Percentiles rank a stretch among this genome's conserved stretches.
These are phyloP conservation scores for Torulaspora indica DNA, from an alignment of 805 yeast genomes.

Conservation along the genomic window DNA sequence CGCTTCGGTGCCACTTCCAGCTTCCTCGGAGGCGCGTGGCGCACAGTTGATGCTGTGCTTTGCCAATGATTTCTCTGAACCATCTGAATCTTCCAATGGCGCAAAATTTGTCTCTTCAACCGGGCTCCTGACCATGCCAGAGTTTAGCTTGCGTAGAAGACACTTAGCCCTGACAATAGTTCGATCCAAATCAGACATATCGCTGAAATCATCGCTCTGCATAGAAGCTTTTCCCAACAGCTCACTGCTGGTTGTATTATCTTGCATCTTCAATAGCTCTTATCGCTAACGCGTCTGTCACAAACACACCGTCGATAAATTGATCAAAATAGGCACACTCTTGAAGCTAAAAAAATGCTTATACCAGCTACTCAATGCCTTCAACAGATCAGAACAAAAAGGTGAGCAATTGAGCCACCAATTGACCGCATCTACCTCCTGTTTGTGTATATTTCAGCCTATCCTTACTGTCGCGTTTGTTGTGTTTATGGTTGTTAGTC, in stretches of 20 bases:
- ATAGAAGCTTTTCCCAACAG: neutral
- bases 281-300: neutral
- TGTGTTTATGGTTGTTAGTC: too few species aligned
- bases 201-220: slow-evolving; percentile 3
- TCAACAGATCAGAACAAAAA: neutral
- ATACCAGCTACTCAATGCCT: neutral
- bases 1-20: neutral
- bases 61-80: neutral
- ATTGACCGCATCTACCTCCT: neutral
- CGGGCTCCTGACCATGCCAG: slow-evolving; percentile 13
- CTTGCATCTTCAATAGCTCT: neutral
- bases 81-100: neutral
- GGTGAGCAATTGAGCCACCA: neutral
- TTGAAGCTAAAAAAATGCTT: neutral
- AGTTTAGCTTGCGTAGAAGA: slow-evolving; percentile 10
- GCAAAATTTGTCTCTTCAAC: slow-evolving; percentile 6
- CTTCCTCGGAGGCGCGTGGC: slow-evolving; percentile 1
- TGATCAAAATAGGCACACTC: neutral
- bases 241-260: neutral
- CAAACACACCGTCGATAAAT: neutral
- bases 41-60: neutral
- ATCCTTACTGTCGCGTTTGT: slow-evolving; percentile 2
- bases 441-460: neutral
- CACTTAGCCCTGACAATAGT: slow-evolving; percentile 12
- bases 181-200: slow-evolving; percentile 3